These are phyloP conservation scores for Bipolaris victoriae DNA, from an alignment of 2,329 filamentous ascomycete genomes.

Conservation along the genomic window DNA sequence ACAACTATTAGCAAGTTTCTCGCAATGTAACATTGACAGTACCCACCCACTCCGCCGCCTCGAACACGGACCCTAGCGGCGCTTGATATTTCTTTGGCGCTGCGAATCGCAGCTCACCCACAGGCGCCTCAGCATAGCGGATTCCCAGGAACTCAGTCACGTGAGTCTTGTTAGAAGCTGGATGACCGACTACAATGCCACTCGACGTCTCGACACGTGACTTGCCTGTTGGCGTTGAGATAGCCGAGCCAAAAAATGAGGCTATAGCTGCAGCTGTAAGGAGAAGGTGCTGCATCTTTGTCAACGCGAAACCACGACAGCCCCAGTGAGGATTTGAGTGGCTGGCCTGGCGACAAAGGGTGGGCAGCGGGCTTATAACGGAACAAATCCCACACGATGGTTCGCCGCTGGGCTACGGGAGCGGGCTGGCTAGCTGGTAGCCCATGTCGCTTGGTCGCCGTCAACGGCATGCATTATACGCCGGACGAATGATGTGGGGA, in stretches of 20 bases:
- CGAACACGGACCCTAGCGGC: slow-evolving; percentile 26
- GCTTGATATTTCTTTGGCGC: slow-evolving; percentile 36
- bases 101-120: slow-evolving; percentile 44
- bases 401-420: background rate
- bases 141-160: slow-evolving; percentile 47
- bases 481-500: slow-evolving; percentile 1
- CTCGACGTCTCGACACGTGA: slow-evolving; percentile 36
- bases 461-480: background rate
- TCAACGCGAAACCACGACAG: slow-evolving; percentile 13
- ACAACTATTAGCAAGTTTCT: slow-evolving; percentile 14
- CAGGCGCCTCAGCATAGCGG: slow-evolving; percentile 44
- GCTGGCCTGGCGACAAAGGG: background rate
- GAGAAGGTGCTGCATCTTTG: slow-evolving; percentile 22
- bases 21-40: background rate
- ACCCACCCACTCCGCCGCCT: slow-evolving; percentile 34
- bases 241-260: slow-evolving; percentile 16
- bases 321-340: background rate
- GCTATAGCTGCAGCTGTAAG: slow-evolving; percentile 18
- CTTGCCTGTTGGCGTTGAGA: slow-evolving; percentile 8
- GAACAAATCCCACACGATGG: slow-evolving; percentile 7
- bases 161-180: slow-evolving; percentile 26
- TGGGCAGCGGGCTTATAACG: slow-evolving; percentile 9
- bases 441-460: slow-evolving; percentile 9
- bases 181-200: slow-evolving; percentile 43
- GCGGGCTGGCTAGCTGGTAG: slow-evolving; percentile 1